A percentile compares a stretch with the other conserved stretches of the same genome.
These are phyloP conservation scores for Corylus avellana DNA, from an alignment of 306 rosid species.

Conservation along the genomic window DNA sequence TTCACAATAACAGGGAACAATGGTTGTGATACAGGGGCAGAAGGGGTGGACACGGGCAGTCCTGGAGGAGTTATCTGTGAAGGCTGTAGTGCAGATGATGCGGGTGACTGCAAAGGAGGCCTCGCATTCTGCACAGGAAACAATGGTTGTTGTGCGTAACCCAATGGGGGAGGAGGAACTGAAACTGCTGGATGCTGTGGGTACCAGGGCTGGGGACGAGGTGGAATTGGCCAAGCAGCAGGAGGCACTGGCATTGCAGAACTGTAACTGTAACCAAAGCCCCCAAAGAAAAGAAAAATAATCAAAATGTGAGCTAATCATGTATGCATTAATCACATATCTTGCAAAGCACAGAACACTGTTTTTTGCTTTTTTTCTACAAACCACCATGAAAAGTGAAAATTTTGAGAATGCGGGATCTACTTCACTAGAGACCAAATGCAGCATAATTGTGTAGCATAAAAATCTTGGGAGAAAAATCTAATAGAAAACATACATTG, in stretches of 20 bases:
- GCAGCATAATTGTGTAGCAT: conserved; percentile 1
- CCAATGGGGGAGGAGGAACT: conserved; percentile 67
- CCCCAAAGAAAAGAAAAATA: neutral
- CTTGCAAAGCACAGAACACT: neutral
- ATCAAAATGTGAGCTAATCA: conserved; percentile 2
- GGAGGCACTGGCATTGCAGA: conserved; percentile 62
- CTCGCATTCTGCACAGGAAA: conserved; percentile 91
- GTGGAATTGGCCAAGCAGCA: conserved; percentile 71
- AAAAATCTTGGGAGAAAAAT: conserved; percentile 8
- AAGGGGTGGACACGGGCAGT: conserved; percentile 59
- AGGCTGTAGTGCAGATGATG: conserved; percentile 53
- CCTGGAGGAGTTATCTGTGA: conserved; percentile 81
- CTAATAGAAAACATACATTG: conserved; percentile 59
- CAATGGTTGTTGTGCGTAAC: conserved; percentile 79
- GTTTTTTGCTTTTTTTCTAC: neutral
- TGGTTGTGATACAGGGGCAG: conserved; percentile 83
- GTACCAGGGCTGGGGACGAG: conserved; percentile 89
- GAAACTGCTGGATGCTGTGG: conserved; percentile 74
- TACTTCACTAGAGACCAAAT: conserved; percentile 6
- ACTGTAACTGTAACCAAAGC: conserved; percentile 59
- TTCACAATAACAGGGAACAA: conserved; percentile 90
- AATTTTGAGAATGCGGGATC: neutral
- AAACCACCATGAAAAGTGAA: neutral
- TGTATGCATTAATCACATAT: neutral
- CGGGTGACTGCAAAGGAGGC: conserved; percentile 63